Evolutionary conservation across 495 filamentous ascomycete genomes (phyloP).

Genomic region (Haplographium delicatum): DNA sequence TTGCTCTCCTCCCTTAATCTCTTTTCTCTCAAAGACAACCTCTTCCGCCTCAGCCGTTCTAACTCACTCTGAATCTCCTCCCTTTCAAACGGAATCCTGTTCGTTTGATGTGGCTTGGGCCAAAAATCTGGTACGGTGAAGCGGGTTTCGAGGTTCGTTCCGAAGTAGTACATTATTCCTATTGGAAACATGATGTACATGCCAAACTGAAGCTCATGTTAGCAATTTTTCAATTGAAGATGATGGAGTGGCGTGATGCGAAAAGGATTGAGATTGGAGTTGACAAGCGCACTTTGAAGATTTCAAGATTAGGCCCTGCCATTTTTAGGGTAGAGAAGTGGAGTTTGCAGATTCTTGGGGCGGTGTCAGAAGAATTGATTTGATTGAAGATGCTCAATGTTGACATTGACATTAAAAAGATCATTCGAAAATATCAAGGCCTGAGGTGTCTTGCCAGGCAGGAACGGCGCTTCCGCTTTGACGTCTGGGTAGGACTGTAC

Average conservation of each 20-base stretch:
- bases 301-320: constrained; percentile 88
- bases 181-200: constrained; percentile 99
- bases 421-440: no score
- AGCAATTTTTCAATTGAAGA: no score
- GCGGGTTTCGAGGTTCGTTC: constrained; percentile 90
- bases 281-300: constrained; percentile 71
- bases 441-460: not conserved
- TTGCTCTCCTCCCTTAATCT: constrained; percentile 47
- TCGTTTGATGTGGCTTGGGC: constrained; percentile 78
- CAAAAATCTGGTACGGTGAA: constrained; percentile 91
- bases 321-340: constrained; percentile 38
- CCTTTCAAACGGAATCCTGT: constrained; percentile 81
- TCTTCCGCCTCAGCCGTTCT: constrained; percentile 58
- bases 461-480: no score
- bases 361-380: not conserved
- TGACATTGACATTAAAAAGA: no score
- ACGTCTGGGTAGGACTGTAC: no score
- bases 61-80: constrained; percentile 83
- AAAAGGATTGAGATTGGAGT: not conserved
- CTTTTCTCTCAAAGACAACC: constrained; percentile 55
- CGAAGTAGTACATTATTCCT: constrained; percentile 99
- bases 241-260: no score
- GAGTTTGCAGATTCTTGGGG: not conserved
- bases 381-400: no score
- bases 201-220: no score